Evolutionary conservation across 2,329 filamentous ascomycete genomes (phyloP), one percentile per base, ranked within the genome.

Genomic region (Paraphaeosphaeria minitans): DNA sequence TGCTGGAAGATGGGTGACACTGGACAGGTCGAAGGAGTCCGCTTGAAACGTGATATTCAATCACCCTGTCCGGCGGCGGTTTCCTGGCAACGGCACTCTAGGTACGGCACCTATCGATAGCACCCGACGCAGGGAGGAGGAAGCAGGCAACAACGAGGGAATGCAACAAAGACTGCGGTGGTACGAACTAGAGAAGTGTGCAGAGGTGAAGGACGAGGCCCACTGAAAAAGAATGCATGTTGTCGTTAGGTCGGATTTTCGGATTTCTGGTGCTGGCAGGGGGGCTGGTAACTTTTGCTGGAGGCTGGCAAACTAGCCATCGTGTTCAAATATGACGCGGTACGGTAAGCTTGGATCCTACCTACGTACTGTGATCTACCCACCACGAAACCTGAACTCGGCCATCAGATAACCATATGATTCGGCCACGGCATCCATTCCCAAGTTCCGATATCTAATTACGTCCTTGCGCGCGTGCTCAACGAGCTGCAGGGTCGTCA

Each of bases 21-120:
- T n/a, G n/a, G n/a, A n/a, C 51, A 64, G 62, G 66, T 54, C 62
- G 65, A 67, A 64, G 59, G 65, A 59, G 24, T 47, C 54, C 27
- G 55, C 47, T 61, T 73, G 71, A 73, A 74, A 75, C 70, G 63
- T 53, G 58, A 65, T 64, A 59, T 29, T 55, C 53, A 27, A 39
- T 50, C 43, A 57, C 61, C 64, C 56, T 66, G 63, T 59, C 57
- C 51, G 31, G 29, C 49, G 13, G 39, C 45, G 48, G 49, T 51
- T 42, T 53, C 49, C 48, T 50, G 37, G 53, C 29, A 55, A 37
- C 54, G 43, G 46, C n/a, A 19, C 24, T 43, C 45, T n/a, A n/a
- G n/a, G n/a, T n/a, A n/a, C n/a, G n/a, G n/a, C n/a, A n/a, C n/a
- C n/a, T 43, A 49, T 43, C 54, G 35, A 45, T 27, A 59, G 61